Conservation (phyloP, 441 rosid genomes). For the Pelargonium citronellum region DNA sequence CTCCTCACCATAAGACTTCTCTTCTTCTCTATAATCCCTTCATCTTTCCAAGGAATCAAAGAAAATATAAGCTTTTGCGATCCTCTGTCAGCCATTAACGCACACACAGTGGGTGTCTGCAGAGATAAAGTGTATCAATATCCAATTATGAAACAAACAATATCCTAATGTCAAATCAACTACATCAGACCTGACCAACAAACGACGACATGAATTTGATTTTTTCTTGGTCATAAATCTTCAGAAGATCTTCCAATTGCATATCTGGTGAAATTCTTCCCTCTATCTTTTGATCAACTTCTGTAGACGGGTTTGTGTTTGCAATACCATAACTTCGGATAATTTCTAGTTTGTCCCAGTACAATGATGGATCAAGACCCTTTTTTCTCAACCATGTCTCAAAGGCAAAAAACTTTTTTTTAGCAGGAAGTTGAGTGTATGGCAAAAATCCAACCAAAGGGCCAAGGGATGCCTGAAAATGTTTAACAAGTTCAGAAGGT, state of each 20-base stretch:
- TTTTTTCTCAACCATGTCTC: slow-evolving; percentile 87
- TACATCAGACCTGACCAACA: slow-evolving; percentile 72
- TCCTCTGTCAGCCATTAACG: slow-evolving; percentile 53
- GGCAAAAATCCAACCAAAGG: slow-evolving; percentile 82
- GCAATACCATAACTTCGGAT: slow-evolving; percentile 49
- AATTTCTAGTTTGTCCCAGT: slow-evolving; percentile 60
- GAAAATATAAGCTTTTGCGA: slow-evolving; percentile 70
- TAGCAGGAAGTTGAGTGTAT: slow-evolving; percentile 68
- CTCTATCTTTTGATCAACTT: slow-evolving; percentile 24
- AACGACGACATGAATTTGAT: slow-evolving; percentile 72
- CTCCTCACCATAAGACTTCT: slow-evolving; percentile 69
- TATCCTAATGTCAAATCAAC: slow-evolving; percentile 15
- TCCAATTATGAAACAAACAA: slow-evolving; percentile 5
- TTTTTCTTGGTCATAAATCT: slow-evolving; percentile 72
- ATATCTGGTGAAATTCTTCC: slow-evolving; percentile 53
- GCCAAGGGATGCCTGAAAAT: slow-evolving; percentile 73
- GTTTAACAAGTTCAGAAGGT: slow-evolving; percentile 17
- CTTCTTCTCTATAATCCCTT: slow-evolving; percentile 61
- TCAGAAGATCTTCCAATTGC: slow-evolving; percentile 78
- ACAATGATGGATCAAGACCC: slow-evolving; percentile 73
- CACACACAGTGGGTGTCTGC: slow-evolving; percentile 67
- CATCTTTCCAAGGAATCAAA: slow-evolving; percentile 72
- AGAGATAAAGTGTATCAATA: slow-evolving; percentile 18
- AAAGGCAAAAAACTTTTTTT: slow-evolving; percentile 75
- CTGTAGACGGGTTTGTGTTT: slow-evolving; percentile 32